phyloP scores from a whole-genome alignment of 164 flowering plant genomes.

The Annona cherimola region DNA sequence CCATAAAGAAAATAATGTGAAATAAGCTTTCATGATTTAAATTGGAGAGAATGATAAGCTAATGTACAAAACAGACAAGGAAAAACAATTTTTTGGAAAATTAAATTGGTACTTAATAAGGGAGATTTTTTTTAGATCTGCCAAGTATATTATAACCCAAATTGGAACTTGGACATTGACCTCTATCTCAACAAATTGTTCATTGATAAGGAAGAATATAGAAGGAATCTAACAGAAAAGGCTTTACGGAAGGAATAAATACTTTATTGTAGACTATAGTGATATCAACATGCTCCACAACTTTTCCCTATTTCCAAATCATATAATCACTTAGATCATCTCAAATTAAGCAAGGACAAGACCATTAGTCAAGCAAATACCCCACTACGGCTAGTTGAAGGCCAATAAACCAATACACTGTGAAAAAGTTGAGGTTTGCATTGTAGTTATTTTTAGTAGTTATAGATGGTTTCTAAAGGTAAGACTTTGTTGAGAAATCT shows the following conservation, averaged over 20 bases:
- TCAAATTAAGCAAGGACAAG: neutral
- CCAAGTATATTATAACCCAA: too few species aligned
- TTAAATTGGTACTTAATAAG: neutral
- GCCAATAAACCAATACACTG: conserved; percentile 74
- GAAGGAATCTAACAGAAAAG: conserved; percentile 37
- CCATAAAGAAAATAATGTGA: too few species aligned
- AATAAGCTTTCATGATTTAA: too few species aligned
- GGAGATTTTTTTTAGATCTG: too few species aligned
- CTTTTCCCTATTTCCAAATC: conserved; percentile 54
- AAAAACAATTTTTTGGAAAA: neutral
- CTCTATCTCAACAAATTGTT: conserved; percentile 25
- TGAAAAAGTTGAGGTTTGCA: conserved; percentile 90
- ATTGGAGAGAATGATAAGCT: conserved; percentile 4
- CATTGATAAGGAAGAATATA: neutral
- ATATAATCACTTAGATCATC: conserved; percentile 15
- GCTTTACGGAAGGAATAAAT: conserved; percentile 79
- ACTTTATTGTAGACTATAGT: conserved; percentile 86
- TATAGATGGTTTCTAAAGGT: conserved; percentile 82
- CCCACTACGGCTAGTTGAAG: conserved; percentile 59
- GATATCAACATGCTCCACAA: conserved; percentile 82
- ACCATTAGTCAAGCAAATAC: conserved; percentile 32
- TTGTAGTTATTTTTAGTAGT: conserved; percentile 88
- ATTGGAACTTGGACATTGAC: conserved; percentile 65
- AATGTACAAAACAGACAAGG: neutral
- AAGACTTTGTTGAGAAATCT: conserved; percentile 77